These are phyloP conservation scores for Neofusicoccum sp. DNA, from an alignment of 2,329 filamentous ascomycete genomes.

Conservation along the genomic window DNA sequence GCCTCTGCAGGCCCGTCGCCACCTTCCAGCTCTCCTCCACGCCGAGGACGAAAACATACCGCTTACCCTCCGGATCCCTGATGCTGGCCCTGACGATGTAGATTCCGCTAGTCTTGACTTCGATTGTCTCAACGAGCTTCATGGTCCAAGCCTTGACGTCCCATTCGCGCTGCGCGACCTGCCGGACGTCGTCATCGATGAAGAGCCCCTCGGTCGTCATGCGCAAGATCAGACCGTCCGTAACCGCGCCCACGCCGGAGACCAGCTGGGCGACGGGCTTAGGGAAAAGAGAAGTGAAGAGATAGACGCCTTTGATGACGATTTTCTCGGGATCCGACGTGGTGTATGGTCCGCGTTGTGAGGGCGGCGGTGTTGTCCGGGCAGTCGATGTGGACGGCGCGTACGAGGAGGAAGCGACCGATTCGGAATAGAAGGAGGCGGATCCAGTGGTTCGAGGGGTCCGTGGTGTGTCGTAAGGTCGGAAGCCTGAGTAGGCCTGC, in stretches of 20 bases:
- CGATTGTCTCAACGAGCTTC: conserved; percentile 72
- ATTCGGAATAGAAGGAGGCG: conserved; percentile 70
- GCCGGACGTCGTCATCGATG: conserved; percentile 92
- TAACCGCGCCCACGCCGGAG: conserved; percentile 80
- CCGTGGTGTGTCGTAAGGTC: conserved; percentile 72
- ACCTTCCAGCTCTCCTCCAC: conserved; percentile 66
- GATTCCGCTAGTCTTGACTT: neutral
- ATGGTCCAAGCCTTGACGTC: conserved; percentile 98
- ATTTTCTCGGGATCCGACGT: conserved; percentile 96
- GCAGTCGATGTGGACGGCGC: conserved; percentile 82
- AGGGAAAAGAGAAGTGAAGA: conserved; percentile 86
- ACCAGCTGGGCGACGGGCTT: conserved; percentile 91
- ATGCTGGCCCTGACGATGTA: conserved; percentile 58
- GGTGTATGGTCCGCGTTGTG: conserved; percentile 74
- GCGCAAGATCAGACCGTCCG: conserved; percentile 86
- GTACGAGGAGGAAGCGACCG: conserved; percentile 62
- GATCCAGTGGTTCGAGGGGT: conserved; percentile 59
- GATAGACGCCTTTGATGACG: conserved; percentile 88
- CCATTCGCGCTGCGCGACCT: conserved; percentile 95
- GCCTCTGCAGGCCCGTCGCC: conserved; percentile 58
- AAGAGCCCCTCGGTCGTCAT: conserved; percentile 95
- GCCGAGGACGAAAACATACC: conserved; percentile 63
- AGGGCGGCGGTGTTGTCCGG: conserved; percentile 80
- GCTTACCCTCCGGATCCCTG: conserved; percentile 61
- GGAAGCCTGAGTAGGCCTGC: conserved; percentile 63